Evolutionary conservation across 257 asterid genomes (phyloP).

Genomic region (Salvia splendens): DNA sequence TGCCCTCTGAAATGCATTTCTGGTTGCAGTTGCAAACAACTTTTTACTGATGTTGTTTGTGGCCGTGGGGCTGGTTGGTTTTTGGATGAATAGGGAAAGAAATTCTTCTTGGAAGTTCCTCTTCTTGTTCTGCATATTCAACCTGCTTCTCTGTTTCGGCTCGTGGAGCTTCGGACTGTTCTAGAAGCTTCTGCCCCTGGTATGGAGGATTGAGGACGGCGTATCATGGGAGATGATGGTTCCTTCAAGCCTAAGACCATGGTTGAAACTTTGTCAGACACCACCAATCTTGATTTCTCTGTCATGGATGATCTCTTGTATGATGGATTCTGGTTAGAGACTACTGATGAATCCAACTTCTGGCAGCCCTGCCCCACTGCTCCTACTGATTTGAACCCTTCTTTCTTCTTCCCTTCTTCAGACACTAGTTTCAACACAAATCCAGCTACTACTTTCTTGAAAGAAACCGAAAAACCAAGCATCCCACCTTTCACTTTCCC

Average conservation of each 20-base stretch:
- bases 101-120: slow-evolving; percentile 50
- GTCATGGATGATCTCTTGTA: slow-evolving; percentile 65
- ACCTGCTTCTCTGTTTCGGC: slow-evolving; percentile 46
- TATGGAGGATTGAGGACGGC: slow-evolving; percentile 31
- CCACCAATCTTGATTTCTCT: slow-evolving; percentile 42
- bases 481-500: slow-evolving; percentile 25
- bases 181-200: background rate
- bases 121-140: slow-evolving; percentile 48
- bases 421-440: slow-evolving; percentile 31
- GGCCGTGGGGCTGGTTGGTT: slow-evolving; percentile 39
- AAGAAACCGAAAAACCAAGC: slow-evolving; percentile 36
- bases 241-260: slow-evolving; percentile 42
- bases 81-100: slow-evolving; percentile 48
- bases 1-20: slow-evolving; percentile 42
- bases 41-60: slow-evolving; percentile 44
- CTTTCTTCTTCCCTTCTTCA: slow-evolving; percentile 37
- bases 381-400: slow-evolving; percentile 30
- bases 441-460: slow-evolving; percentile 32
- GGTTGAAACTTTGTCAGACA: slow-evolving; percentile 40
- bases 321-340: slow-evolving; percentile 85
- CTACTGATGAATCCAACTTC: slow-evolving; percentile 57
- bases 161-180: slow-evolving; percentile 35
- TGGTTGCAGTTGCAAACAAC: slow-evolving; percentile 46
- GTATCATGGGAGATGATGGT: slow-evolving; percentile 67
- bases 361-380: slow-evolving; percentile 41